These are phyloP conservation scores for Ceratocystis colombiana DNA, from an alignment of 2,329 filamentous ascomycete species.

Conservation along the genomic window DNA sequence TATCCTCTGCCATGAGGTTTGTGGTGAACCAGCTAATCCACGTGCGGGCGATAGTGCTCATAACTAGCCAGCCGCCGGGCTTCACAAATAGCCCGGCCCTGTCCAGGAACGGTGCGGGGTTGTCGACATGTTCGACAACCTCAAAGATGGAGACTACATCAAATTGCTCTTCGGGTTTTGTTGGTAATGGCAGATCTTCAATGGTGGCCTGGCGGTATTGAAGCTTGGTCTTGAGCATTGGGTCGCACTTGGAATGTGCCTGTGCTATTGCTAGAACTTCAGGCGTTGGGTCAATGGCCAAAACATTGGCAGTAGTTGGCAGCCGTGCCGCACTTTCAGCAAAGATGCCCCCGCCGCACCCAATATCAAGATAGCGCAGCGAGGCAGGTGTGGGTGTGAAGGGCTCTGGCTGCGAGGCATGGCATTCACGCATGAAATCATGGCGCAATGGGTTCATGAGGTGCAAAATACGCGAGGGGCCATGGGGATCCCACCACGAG, in stretches of 20 bases:
- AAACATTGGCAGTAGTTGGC: conserved; percentile 51
- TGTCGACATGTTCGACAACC: conserved; percentile 83
- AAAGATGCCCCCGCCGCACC: conserved; percentile 94
- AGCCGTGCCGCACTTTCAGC: conserved; percentile 74
- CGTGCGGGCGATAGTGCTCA: conserved; percentile 85
- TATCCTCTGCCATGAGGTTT: conserved; percentile 80
- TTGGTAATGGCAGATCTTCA: conserved; percentile 51
- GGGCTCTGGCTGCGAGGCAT: conserved; percentile 42
- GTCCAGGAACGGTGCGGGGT: conserved; percentile 63
- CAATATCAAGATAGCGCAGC: conserved; percentile 75
- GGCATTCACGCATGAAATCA: conserved; percentile 73
- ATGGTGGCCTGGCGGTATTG: conserved; percentile 67
- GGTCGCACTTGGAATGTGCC: conserved; percentile 65
- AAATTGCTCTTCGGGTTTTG: conserved; percentile 41
- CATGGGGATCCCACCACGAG: conserved; percentile 95
- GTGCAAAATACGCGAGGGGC: conserved; percentile 82
- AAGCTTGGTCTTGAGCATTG: conserved; percentile 52
- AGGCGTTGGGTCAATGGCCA: conserved; percentile 67
- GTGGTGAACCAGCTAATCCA: conserved; percentile 86
- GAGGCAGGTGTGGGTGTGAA: conserved; percentile 32
- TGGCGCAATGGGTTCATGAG: conserved; percentile 97
- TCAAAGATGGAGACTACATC: conserved; percentile 86
- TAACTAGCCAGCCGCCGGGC: conserved; percentile 85
- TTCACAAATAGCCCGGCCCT: conserved; percentile 64
- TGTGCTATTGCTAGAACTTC: conserved; percentile 66